A percentile compares a stretch with the other conserved stretches of the same genome.
phyloP scores from a whole-genome alignment of 192 early-diverging fungal genomes.

The Coemansia sp. region DNA sequence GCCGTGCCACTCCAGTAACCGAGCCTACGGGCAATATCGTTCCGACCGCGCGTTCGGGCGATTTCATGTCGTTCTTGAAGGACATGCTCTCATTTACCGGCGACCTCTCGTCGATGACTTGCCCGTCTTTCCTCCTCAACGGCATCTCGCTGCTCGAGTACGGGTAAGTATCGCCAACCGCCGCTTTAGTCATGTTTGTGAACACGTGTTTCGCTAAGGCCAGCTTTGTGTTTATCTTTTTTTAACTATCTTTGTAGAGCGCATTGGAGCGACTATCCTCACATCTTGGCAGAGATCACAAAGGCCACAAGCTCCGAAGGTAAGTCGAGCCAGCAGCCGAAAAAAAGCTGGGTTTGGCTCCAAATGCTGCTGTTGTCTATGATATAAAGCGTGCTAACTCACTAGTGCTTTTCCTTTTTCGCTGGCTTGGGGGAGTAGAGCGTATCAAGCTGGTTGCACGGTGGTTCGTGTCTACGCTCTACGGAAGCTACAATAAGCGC shows the following conservation, averaged over 20 bases:
- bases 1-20: slow-evolving; percentile 9
- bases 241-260: slow-evolving; percentile 19
- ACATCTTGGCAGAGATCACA: slow-evolving; percentile 64
- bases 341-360: background rate
- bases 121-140: slow-evolving; percentile 75
- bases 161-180: slow-evolving; percentile 38
- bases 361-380: background rate
- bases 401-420: background rate
- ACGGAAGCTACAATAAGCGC: slow-evolving; percentile 72
- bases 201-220: background rate
- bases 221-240: background rate
- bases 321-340: slow-evolving; percentile 1
- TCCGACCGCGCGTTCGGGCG: slow-evolving; percentile 61
- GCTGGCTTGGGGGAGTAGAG: slow-evolving; percentile 26
- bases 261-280: slow-evolving; percentile 64
- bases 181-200: background rate
- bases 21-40: slow-evolving; percentile 52
- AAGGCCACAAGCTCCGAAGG: slow-evolving; percentile 55
- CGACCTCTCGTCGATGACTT: slow-evolving; percentile 75
- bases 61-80: slow-evolving; percentile 65
- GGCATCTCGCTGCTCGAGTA: slow-evolving; percentile 80
- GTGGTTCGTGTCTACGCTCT: slow-evolving; percentile 80
- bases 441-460: slow-evolving; percentile 66
- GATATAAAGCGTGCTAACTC: background rate
- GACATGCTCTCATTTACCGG: slow-evolving; percentile 76